These are phyloP conservation scores for Teunomyces lycoperdinae DNA, from an alignment of 805 yeast species.

Conservation along the genomic window DNA sequence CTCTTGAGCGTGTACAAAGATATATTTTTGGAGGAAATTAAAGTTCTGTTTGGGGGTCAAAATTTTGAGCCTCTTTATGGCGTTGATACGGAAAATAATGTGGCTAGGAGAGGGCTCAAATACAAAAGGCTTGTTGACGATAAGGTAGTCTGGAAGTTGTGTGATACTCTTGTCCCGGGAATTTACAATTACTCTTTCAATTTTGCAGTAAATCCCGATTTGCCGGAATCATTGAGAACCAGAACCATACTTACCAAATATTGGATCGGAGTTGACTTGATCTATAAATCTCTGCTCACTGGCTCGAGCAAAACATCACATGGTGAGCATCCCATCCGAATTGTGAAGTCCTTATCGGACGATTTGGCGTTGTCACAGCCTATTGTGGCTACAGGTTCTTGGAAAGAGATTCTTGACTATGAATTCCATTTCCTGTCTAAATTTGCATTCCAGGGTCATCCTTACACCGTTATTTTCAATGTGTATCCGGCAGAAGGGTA, in stretches of 20 bases:
- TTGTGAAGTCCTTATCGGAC: neutral
- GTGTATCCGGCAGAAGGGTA: neutral
- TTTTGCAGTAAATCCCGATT: constrained; percentile 10
- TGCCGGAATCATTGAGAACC: constrained; percentile 11
- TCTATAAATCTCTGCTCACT: neutral
- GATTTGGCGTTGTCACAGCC: constrained; percentile 5
- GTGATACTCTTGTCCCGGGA: constrained; percentile 4
- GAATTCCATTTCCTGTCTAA: constrained; percentile 14
- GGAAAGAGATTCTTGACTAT: constrained; percentile 15
- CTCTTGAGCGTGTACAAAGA: neutral
- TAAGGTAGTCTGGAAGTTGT: neutral
- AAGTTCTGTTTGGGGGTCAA: neutral
- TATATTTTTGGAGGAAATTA: neutral
- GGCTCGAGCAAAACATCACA: neutral
- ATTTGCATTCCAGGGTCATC: constrained; percentile 12
- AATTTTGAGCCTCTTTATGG: constrained; percentile 1
- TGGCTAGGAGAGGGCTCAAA: neutral
- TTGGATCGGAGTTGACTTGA: neutral
- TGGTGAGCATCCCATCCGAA: neutral
- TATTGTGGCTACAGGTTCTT: constrained; percentile 15
- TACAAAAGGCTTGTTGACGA: neutral
- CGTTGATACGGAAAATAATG: neutral
- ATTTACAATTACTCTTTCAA: constrained; percentile 13
- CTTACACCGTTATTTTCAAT: neutral
- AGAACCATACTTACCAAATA: neutral